phyloP scores from a whole-genome alignment of 192 early-diverging fungal species.

The Linnemannia zychae region DNA sequence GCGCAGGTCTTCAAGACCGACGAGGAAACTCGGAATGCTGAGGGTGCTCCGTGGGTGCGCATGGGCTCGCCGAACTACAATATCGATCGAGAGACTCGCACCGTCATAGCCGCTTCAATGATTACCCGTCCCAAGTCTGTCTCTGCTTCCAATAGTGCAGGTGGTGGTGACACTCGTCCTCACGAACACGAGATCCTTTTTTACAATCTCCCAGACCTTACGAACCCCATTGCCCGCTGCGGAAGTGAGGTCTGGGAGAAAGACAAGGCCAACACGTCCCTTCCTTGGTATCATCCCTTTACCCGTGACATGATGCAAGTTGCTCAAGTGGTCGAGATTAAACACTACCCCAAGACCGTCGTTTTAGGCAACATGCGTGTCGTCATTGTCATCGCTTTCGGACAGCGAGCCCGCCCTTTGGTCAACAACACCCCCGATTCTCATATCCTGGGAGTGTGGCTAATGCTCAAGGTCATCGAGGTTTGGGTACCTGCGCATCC shows the following conservation, averaged over 20 bases:
- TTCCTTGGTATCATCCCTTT: constrained; percentile 2
- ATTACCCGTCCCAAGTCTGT: constrained; percentile 7
- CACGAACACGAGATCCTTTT: constrained; percentile 22
- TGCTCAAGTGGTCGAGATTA: constrained; percentile 29
- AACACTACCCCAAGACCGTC: constrained; percentile 23
- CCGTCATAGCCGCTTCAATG: constrained; percentile 37
- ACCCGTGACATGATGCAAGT: background rate
- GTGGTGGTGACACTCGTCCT: background rate
- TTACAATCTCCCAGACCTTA: constrained; percentile 32
- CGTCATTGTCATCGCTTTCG: constrained; percentile 36
- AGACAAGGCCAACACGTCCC: background rate
- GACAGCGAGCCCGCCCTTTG: constrained; percentile 20
- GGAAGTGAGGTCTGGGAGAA: constrained; percentile 24
- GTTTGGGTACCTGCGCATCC: constrained; percentile 16
- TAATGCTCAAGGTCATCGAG: constrained; percentile 27
- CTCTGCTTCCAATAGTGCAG: background rate
- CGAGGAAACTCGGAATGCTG: background rate
- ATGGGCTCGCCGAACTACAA: constrained; percentile 28
- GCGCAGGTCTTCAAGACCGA: constrained; percentile 4
- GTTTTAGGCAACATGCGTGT: constrained; percentile 24
- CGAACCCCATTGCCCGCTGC: constrained; percentile 29
- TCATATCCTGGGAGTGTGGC: constrained; percentile 32
- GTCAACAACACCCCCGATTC: constrained; percentile 5
- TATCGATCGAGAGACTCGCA: constrained; percentile 11
- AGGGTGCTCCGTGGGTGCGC: constrained; percentile 7